Evolutionary conservation across 2,329 filamentous ascomycete species (phyloP).

Genomic region (Diaporthe sp.): DNA sequence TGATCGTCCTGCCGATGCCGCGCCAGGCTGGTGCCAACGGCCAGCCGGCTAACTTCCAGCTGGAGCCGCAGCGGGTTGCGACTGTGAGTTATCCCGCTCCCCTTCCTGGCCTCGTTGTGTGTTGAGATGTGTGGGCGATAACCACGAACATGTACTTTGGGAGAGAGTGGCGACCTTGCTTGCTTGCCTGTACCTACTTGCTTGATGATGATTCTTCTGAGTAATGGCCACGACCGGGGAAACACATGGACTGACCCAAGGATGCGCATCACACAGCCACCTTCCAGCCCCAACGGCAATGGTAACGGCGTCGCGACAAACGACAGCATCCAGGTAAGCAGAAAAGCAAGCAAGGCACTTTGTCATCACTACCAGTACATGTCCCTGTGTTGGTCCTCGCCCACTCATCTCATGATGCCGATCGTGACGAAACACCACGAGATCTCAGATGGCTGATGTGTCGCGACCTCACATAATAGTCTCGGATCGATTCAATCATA

Average conservation of each 20-base stretch:
- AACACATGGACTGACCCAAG: constrained; percentile 17
- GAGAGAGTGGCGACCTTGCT: neutral
- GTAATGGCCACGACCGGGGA: no score
- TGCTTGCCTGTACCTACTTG: neutral
- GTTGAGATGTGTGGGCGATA: neutral
- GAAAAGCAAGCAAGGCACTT: neutral
- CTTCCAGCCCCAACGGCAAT: constrained; percentile 22
- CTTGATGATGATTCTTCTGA: neutral
- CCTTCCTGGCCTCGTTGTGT: neutral
- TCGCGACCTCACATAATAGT: constrained; percentile 37
- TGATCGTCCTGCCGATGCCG: constrained; percentile 60
- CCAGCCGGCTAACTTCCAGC: constrained; percentile 49
- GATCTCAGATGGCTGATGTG: neutral
- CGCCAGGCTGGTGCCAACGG: constrained; percentile 50
- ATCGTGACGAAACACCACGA: neutral
- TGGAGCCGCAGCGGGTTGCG: constrained; percentile 42
- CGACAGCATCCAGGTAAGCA: constrained; percentile 32
- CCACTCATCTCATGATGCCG: neutral
- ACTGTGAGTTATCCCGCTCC: constrained; percentile 49
- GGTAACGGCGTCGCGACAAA: neutral
- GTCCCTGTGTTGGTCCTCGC: constrained; percentile 14
- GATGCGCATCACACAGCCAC: constrained; percentile 25
- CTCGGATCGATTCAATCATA: constrained; percentile 51
- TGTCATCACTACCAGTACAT: constrained; percentile 31
- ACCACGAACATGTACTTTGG: neutral